These are phyloP conservation scores for Suillus subaureus DNA, from an alignment of 768 basidiomycete genomes.

Conservation along the genomic window DNA sequence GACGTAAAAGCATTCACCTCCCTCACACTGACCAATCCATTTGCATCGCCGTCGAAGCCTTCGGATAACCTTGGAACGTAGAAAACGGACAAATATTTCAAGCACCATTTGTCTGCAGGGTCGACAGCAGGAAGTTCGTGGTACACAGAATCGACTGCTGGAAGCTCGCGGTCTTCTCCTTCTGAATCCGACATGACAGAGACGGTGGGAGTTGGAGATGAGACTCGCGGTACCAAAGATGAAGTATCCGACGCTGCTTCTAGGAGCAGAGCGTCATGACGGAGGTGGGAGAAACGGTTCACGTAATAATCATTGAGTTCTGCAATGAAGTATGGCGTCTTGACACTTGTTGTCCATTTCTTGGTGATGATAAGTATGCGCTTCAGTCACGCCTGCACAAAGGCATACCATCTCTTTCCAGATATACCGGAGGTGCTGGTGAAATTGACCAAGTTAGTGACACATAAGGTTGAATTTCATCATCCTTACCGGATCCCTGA, in stretches of 20 bases:
- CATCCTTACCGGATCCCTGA: not conserved
- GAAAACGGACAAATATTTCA: not conserved
- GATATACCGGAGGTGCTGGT: conserved; percentile 49
- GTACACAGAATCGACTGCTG: not conserved
- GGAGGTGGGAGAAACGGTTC: conserved; percentile 14
- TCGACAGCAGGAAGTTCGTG: not conserved
- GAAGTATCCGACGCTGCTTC: not conserved
- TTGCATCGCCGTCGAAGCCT: conserved; percentile 44
- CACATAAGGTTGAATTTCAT: no score
- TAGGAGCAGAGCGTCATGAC: no score
- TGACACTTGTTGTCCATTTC: conserved; percentile 54
- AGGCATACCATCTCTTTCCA: conserved; percentile 56
- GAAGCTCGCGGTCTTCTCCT: not conserved
- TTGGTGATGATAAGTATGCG: conserved; percentile 24
- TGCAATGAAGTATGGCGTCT: conserved; percentile 52
- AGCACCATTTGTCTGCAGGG: conserved; percentile 5
- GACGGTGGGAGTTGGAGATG: not conserved
- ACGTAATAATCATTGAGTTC: conserved; percentile 40
- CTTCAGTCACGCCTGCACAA: not conserved
- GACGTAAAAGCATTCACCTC: conserved; percentile 37
- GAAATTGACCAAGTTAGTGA: not conserved
- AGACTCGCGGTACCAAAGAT: not conserved
- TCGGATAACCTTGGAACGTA: conserved; percentile 36
- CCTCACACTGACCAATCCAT: conserved; percentile 39
- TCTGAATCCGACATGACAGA: not conserved